Evolutionary conservation across 2,329 filamentous ascomycete species (phyloP), one percentile per base, ranked within the genome.

Genomic region (Pezicula carpinea): DNA sequence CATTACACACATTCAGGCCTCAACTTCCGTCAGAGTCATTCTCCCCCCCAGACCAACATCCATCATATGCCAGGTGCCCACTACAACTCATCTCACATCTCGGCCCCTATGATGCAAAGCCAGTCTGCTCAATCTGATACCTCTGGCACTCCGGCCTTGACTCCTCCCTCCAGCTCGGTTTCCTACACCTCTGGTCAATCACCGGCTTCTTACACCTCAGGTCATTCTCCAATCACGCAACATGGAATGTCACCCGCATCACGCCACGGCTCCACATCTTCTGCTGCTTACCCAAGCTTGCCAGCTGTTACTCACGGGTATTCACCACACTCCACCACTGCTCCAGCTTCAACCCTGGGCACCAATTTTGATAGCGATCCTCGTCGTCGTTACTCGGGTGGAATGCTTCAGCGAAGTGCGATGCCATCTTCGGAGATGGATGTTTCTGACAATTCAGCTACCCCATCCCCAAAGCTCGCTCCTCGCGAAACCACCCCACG

Each of bases 111-210:
- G 66, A 77, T 78, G 23, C 84, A 82, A 21, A 82, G 82, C 17
- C 60, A 78, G 34, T 82, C 80, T 18, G 77, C 77, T 10, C 69
- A 72, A 53, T 70, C 69, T 1, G 68, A 68, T 43, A 34, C 56
- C 14, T 64, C 69, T 34, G 84, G 87, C 52, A 91, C 87, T 13
- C 86, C 87, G 8, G 86, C 85, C 8, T 76, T 89, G 53, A 91
- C 87, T 3, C 87, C 87, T 6, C 83, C 86, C 0, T 87, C 84
- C 10, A 88, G 83, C 64, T 78, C 82, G 46, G 75, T 89, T 62
- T 90, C 87, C 0, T 90, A 90, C 69, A 83, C 81, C 33, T 89
- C 87, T 10, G 83, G 83, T 40, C 85, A 90, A 64, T 91, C 87
- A 6, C 87, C 87, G 2, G 78, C 74, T 54, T 81, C 83, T 22